Evolutionary conservation across 305 asterid species (phyloP), one percentile per base, ranked within the genome.

Genomic region (Nicotiana rustica): DNA sequence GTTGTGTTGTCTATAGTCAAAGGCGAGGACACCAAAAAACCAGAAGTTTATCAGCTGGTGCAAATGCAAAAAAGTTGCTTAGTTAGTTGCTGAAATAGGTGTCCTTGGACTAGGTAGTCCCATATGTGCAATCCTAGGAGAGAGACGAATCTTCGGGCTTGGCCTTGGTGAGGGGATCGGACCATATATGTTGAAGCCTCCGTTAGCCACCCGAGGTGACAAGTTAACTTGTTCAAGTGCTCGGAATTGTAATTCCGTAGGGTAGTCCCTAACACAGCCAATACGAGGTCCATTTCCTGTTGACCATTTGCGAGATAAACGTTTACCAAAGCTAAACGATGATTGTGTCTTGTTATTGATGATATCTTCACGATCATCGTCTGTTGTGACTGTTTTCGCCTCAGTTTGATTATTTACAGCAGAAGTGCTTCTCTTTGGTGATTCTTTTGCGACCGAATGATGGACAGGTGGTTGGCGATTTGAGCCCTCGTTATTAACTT

Each of bases 161-260:
- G 99, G 99, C 14, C 99, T 86, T 21, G 99, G 99, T 1, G 99
- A 96, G 56, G 99, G 99, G 86, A 96, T 93, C 15, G 98, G 99
- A 13, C 98, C 98, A 5, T 82, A 92, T 82, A 66, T 91, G 85
- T 49, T 78, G 67, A 83, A 56, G 15, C 90, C 82, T 49, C 87
- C 91, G 13, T 77, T 64, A 18, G 86, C 90, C 89, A 91, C 52
- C 31, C 99, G 92, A 36, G 99, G 99, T 2, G 99, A 95, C 41
- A 95, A 90, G 85, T 95, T 92, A 75, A 96, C 97, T 67, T 96
- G 98, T 69, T 96, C 97, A 1, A 96, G 96, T 7, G 99, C 99
- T 38, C 90, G 94, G 86, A 82, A 85, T 82, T 93, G 99, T 29
- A 96, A 65, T 57, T 93, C 98, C 0, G 91, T 64, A 0, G 99